These are phyloP conservation scores for Albizia julibrissin DNA, from an alignment of 306 rosid species.

Conservation along the genomic window DNA sequence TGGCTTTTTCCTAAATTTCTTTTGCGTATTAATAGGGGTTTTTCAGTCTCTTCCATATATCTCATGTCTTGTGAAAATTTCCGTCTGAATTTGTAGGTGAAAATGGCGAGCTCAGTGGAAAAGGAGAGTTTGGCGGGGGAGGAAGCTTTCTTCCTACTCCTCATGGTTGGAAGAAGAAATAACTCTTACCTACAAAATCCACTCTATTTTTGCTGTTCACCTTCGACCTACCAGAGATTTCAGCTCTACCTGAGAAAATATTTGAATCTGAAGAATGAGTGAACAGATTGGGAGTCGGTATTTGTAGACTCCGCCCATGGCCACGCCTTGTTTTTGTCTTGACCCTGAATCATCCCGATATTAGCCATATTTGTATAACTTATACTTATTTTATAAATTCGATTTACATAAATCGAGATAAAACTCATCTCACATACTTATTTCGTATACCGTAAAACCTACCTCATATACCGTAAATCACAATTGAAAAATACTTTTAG, in stretches of 20 bases:
- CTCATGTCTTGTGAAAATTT: constrained; percentile 21
- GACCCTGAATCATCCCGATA: constrained; percentile 23
- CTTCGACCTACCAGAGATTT: constrained; percentile 42
- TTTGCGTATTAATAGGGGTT: neutral
- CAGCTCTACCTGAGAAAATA: constrained; percentile 79
- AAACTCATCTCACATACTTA: too few relatives aligned
- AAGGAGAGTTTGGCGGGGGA: constrained; percentile 52
- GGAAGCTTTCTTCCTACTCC: constrained; percentile 90
- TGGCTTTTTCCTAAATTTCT: neutral
- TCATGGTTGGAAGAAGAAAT: constrained; percentile 85
- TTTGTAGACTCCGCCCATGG: constrained; percentile 51
- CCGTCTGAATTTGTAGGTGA: constrained; percentile 52
- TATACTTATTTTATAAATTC: too few relatives aligned
- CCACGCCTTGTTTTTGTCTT: constrained; percentile 53
- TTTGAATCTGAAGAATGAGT: constrained; percentile 87
- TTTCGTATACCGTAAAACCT: too few relatives aligned
- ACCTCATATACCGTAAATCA: too few relatives aligned
- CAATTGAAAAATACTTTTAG: too few relatives aligned
- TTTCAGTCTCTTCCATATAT: neutral
- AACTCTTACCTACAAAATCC: too few relatives aligned
- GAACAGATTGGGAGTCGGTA: constrained; percentile 74
- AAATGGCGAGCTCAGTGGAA: constrained; percentile 82
- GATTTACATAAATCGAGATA: too few relatives aligned
- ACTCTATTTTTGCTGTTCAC: too few relatives aligned
- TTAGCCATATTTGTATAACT: too few relatives aligned